These are phyloP conservation scores for Zoysia matrella DNA, from an alignment of 202 grass and related monocot genomes.

Conservation along the genomic window DNA sequence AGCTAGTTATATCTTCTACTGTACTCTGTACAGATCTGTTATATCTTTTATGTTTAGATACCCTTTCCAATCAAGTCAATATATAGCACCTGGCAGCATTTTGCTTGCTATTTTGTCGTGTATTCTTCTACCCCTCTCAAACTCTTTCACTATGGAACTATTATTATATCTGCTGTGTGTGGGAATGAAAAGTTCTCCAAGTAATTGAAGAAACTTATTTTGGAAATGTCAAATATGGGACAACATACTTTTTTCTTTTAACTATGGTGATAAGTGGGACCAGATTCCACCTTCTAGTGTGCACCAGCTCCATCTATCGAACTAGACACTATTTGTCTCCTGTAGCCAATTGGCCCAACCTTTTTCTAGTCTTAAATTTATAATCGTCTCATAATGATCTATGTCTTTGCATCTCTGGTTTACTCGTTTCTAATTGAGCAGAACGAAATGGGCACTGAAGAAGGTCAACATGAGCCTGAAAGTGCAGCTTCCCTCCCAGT, in stretches of 20 bases:
- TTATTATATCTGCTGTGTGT: background rate
- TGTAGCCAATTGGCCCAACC: slow-evolving; percentile 1
- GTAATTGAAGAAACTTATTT: slow-evolving; percentile 16
- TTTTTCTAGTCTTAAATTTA: slow-evolving; percentile 29
- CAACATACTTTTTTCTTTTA: background rate
- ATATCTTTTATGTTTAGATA: background rate
- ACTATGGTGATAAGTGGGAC: background rate
- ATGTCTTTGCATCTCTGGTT: slow-evolving; percentile 20
- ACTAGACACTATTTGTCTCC: slow-evolving; percentile 12
- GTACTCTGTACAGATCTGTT: background rate
- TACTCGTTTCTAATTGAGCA: slow-evolving; percentile 30
- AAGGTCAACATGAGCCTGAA: slow-evolving; percentile 57
- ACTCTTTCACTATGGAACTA: background rate
- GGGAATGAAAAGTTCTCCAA: background rate
- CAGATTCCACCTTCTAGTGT: slow-evolving; percentile 4
- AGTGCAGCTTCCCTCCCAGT: slow-evolving; percentile 71
- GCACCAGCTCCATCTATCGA: slow-evolving; percentile 11
- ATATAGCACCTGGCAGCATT: background rate
- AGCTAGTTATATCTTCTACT: background rate
- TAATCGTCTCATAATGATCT: slow-evolving; percentile 9
- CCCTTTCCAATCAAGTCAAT: background rate
- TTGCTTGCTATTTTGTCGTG: background rate
- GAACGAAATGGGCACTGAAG: slow-evolving; percentile 59
- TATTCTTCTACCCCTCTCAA: background rate
- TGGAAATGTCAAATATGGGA: background rate